Evolutionary conservation across 345 rosid genomes (phyloP), one percentile per base, ranked within the genome.

Genomic region (Eucalyptus sideroxylon): DNA sequence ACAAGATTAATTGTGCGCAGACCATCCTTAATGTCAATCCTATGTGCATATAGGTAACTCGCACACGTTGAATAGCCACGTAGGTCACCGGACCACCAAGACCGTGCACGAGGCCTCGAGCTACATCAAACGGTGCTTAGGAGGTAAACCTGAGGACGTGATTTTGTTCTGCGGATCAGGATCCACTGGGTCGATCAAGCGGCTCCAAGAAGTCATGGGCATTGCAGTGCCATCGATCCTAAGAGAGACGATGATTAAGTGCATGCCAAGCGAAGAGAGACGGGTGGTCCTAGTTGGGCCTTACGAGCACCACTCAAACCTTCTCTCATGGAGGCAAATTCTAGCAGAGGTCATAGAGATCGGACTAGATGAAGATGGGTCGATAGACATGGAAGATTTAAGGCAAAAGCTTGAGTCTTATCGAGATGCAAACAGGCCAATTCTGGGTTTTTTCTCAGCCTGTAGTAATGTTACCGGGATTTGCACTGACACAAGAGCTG

Each of bases 291-390:
- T 95, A 56, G 88, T 95, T 1, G 96, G 96, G 8, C 96, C 97
- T 1, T 92, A 93, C 16, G 97, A 95, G 92, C 97, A 95, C 90
- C 97, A 95, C 87, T 95, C 96, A 1, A 95, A 95, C 89, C 87
- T 95, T 59, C 94, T 95, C 50, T 93, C 96, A 1, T 95, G 97
- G 97, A 65, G 97, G 92, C 97, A 95, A 80, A 94, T 96, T 91
- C 87, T 95, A 4, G 96, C 95, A 1, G 92, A 95, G 88, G 97
- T 95, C 8, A 69, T 95, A 6, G 96, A 95, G 92, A 92, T 95
- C 37, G 95, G 94, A 13, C 45, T 93, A 27, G 93, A 94, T 47
- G 88, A 87, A 4, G 59, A 91, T 72, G 97, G 95, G 0, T 67
- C 88, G 44, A 56, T 95, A 5, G 94, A 95, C 77, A 90, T 92